Percentiles rank a stretch among this genome's conserved stretches.
These are phyloP conservation scores for Lachancea dasiensis DNA, from an alignment of 805 yeast species.

Conservation along the genomic window DNA sequence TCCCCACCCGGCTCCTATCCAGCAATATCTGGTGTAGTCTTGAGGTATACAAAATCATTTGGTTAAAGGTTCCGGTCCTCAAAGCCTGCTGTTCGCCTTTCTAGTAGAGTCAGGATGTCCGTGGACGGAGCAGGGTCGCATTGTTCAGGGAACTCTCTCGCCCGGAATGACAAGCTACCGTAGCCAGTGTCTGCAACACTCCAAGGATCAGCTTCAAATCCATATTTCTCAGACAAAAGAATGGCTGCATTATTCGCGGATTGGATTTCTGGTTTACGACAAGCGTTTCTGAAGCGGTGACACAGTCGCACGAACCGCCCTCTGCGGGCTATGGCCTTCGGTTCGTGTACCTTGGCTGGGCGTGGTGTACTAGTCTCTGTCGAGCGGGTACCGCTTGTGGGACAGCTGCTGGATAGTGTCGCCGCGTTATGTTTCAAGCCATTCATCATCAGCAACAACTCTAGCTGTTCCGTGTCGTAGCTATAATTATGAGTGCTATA, in stretches of 20 bases:
- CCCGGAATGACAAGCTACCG: no score
- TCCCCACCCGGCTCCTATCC: no score
- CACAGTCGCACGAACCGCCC: not conserved
- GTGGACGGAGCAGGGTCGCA: conserved; percentile 2
- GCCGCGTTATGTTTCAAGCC: conserved; percentile 1
- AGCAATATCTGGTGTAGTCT: no score
- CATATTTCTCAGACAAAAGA: no score
- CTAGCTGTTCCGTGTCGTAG: conserved; percentile 10
- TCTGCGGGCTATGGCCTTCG: not conserved
- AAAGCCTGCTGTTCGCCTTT: not conserved
- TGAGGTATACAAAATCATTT: no score
- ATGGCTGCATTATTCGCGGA: no score
- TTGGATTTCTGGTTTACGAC: not conserved
- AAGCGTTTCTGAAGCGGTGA: not conserved
- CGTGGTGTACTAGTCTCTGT: not conserved
- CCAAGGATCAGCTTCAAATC: no score
- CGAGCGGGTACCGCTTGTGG: not conserved
- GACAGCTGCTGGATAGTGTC: no score
- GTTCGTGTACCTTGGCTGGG: not conserved
- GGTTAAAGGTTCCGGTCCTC: no score
- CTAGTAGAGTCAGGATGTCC: not conserved
- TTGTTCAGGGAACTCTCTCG: no score
- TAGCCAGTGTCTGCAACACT: no score
- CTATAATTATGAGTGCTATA: conserved; percentile 1
- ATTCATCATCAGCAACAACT: conserved; percentile 4